phyloP scores from a whole-genome alignment of 495 filamentous ascomycete genomes.

The Aspergillus olivimuriae region DNA sequence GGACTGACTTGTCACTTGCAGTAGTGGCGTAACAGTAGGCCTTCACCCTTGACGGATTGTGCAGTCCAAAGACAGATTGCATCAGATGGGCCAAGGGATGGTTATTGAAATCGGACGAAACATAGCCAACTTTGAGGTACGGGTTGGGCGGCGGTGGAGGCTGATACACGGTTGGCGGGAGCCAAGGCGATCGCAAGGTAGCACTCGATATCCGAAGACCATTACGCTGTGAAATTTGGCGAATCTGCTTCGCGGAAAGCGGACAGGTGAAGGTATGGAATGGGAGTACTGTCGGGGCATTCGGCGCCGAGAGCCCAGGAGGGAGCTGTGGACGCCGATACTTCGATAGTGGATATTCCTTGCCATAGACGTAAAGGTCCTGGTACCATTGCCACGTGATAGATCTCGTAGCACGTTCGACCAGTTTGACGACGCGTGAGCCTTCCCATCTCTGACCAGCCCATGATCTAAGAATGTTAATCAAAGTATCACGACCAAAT shows the following conservation, averaged over 20 bases:
- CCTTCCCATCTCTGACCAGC: conserved; percentile 79
- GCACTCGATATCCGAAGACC: conserved; percentile 88
- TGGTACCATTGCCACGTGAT: conserved; percentile 85
- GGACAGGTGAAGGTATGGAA: conserved; percentile 99
- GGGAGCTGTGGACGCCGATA: conserved; percentile 78
- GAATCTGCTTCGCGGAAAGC: conserved; percentile 86
- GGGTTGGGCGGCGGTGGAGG: conserved; percentile 80
- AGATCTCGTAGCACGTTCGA: conserved; percentile 75
- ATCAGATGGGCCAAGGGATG: conserved; percentile 95
- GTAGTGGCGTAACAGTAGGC: conserved; percentile 98
- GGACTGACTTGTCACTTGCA: conserved; percentile 80
- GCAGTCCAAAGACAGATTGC: conserved; percentile 97
- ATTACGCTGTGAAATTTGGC: conserved; percentile 92
- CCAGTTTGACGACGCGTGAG: conserved; percentile 72
- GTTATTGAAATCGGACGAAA: conserved; percentile 99
- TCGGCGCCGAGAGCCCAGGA: conserved; percentile 66
- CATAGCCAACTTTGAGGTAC: conserved; percentile 84
- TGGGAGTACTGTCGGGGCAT: conserved; percentile 91
- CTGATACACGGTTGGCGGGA: conserved; percentile 71
- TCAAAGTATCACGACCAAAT: conserved; percentile 26
- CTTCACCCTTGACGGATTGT: conserved; percentile 64
- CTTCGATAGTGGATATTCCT: conserved; percentile 47
- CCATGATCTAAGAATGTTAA: conserved; percentile 58
- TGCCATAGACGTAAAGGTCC: conserved; percentile 64
- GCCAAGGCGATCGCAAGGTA: conserved; percentile 79